Evolutionary conservation across 108 stramenopile genomes (phyloP).

Genomic region (Cyclotella sp.): DNA sequence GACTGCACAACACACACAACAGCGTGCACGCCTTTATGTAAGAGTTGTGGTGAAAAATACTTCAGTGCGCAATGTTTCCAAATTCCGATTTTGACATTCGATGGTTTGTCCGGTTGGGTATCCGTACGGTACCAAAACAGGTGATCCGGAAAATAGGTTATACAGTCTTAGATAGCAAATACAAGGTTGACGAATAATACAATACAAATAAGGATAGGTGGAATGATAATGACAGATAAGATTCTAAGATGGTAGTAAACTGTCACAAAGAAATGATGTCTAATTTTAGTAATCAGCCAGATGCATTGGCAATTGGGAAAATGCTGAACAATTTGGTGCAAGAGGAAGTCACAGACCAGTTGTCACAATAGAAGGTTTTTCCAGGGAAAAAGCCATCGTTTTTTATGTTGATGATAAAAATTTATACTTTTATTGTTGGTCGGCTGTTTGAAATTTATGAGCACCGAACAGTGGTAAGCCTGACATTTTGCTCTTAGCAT

Average conservation of each 20-base stretch:
- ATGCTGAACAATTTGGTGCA: conserved; percentile 86
- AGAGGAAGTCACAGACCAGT: conserved; percentile 86
- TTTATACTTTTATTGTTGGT: conserved; percentile 87
- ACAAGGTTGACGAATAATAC: conserved; percentile 55
- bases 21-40: no score
- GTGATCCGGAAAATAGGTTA: no score
- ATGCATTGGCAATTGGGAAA: conserved; percentile 95
- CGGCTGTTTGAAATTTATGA: conserved; percentile 97
- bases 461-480: conserved; percentile 91
- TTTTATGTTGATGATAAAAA: conserved; percentile 77
- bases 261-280: conserved; percentile 99
- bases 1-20: no score
- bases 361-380: conserved; percentile 93
- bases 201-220: conserved; percentile 1
- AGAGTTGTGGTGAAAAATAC: no score
- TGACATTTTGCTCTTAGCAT: background rate
- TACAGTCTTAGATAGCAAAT: no score
- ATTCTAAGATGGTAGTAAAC: conserved; percentile 71
- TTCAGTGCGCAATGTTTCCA: no score
- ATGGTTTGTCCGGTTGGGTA: no score
- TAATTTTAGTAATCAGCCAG: conserved; percentile 99
- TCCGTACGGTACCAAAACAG: no score
- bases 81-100: no score
- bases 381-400: conserved; percentile 97
- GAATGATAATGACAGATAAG: conserved; percentile 21